phyloP scores from a whole-genome alignment of 1,284 basidiomycete genomes.

The Fomitopsis betulina region DNA sequence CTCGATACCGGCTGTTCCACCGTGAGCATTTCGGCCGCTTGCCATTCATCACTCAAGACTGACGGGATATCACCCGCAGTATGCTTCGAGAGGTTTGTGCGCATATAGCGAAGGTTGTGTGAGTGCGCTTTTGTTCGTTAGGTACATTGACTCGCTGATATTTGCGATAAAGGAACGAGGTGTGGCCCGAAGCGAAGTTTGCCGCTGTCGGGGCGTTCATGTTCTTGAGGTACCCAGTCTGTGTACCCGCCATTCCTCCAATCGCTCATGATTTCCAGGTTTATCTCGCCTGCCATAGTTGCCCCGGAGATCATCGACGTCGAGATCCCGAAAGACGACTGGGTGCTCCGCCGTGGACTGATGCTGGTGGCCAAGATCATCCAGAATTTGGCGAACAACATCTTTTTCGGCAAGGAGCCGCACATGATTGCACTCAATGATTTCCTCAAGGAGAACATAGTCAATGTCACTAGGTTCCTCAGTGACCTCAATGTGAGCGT shows the following conservation, averaged over 20 bases:
- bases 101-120: conserved; percentile 81
- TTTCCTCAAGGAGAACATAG: conserved; percentile 75
- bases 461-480: conserved; percentile 78
- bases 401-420: conserved; percentile 85
- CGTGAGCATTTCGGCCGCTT: conserved; percentile 46
- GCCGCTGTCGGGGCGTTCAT: conserved; percentile 89
- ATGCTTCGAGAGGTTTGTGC: conserved; percentile 87
- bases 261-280: conserved; percentile 35
- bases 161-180: conserved; percentile 38
- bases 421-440: conserved; percentile 81
- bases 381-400: conserved; percentile 90
- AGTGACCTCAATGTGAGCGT: conserved; percentile 43
- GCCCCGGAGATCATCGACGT: conserved; percentile 83
- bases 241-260: neutral
- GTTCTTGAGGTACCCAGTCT: conserved; percentile 62
- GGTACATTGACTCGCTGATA: neutral
- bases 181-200: conserved; percentile 83
- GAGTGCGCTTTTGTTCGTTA: conserved; percentile 30
- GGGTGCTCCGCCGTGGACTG: conserved; percentile 68
- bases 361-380: conserved; percentile 88
- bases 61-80: conserved; percentile 32
- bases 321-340: conserved; percentile 62
- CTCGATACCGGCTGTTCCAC: conserved; percentile 69
- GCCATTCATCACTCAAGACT: neutral
- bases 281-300: conserved; percentile 84